Percentiles rank a stretch among this genome's conserved stretches.
Evolutionary conservation across 192 early-diverging fungal species (phyloP).

Genomic region (Backusella westeae): DNA sequence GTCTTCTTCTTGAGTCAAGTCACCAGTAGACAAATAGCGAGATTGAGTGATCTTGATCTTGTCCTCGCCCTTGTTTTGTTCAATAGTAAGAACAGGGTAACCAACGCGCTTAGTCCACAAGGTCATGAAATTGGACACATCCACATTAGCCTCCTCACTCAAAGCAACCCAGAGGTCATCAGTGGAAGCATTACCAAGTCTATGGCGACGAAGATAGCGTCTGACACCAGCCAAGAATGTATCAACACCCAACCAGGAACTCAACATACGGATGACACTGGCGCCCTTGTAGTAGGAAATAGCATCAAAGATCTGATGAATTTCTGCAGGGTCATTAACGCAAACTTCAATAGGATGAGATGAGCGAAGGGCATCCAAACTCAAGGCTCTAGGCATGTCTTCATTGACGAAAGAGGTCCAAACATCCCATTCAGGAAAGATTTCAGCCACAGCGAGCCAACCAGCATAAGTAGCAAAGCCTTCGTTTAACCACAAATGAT

Average conservation of each 20-base stretch:
- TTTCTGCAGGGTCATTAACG: conserved; percentile 80
- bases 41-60: conserved; percentile 70
- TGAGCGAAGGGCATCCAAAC: conserved; percentile 79
- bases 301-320: conserved; percentile 95
- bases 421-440: conserved; percentile 94
- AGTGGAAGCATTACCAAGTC: conserved; percentile 83
- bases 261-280: conserved; percentile 92
- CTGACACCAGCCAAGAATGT: conserved; percentile 70
- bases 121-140: conserved; percentile 84
- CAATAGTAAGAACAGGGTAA: conserved; percentile 81
- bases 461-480: conserved; percentile 98
- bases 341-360: conserved; percentile 93
- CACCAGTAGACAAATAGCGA: conserved; percentile 85
- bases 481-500: conserved; percentile 94
- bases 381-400: conserved; percentile 74
- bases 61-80: conserved; percentile 45
- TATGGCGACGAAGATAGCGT: conserved; percentile 79
- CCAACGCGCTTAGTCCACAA: conserved; percentile 87
- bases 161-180: conserved; percentile 87
- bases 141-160: conserved; percentile 71
- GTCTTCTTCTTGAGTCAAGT: conserved; percentile 76
- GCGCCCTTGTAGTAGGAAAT: conserved; percentile 92
- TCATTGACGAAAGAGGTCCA: conserved; percentile 87
- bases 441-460: conserved; percentile 79
- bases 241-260: conserved; percentile 66